Evolutionary conservation across 192 early-diverging fungal genomes (phyloP).

Genomic region (Chytriomyces sp.): DNA sequence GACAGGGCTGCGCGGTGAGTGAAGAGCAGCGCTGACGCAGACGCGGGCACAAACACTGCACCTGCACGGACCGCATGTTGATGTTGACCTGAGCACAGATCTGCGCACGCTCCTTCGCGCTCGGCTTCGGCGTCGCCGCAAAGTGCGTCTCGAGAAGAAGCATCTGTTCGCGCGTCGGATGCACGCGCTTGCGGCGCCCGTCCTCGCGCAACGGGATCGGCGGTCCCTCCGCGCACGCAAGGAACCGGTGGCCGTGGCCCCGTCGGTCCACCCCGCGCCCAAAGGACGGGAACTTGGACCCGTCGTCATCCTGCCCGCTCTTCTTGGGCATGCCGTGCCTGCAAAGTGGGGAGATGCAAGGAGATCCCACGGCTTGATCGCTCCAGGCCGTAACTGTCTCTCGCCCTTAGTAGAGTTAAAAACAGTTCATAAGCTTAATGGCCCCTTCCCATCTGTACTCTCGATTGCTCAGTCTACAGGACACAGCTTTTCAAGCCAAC

Average conservation of each 20-base stretch:
- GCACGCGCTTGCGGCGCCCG: constrained; percentile 17
- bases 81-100: constrained; percentile 22
- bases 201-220: constrained; percentile 14
- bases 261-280: too few relatives aligned
- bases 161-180: constrained; percentile 21
- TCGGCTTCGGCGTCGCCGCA: constrained; percentile 17
- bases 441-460: too few relatives aligned
- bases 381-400: too few relatives aligned
- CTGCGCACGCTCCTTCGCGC: constrained; percentile 8
- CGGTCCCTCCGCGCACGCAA: not conserved
- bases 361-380: too few relatives aligned
- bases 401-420: too few relatives aligned
- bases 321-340: too few relatives aligned
- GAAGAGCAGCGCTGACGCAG: not conserved
- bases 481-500: too few relatives aligned
- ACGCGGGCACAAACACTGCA: not conserved
- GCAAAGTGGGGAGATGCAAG: too few relatives aligned
- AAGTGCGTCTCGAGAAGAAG: constrained; percentile 21
- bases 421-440: too few relatives aligned
- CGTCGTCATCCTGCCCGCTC: too few relatives aligned
- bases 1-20: constrained; percentile 52
- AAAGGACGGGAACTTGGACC: too few relatives aligned
- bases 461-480: too few relatives aligned
- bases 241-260: not conserved
- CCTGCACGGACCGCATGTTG: constrained; percentile 28